Evolutionary conservation across 805 yeast species (phyloP).

Genomic region (Candida tammaniensis): DNA sequence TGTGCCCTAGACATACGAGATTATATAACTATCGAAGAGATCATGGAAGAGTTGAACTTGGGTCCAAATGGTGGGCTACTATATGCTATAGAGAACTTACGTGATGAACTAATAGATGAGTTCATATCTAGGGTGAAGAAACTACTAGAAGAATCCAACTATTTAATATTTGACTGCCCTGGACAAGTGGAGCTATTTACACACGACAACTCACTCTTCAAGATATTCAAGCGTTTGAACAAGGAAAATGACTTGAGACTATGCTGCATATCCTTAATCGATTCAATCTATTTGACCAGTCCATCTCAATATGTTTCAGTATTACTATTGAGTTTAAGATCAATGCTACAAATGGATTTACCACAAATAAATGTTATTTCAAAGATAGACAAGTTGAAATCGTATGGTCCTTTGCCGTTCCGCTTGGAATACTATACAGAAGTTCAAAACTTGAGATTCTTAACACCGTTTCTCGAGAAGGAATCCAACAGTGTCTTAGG

Average conservation of each 20-base stretch:
- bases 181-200: slow-evolving; percentile 97
- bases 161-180: slow-evolving; percentile 91
- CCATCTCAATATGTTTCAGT: slow-evolving; percentile 90
- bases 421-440: slow-evolving; percentile 85
- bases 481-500: slow-evolving; percentile 71
- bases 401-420: slow-evolving; percentile 81
- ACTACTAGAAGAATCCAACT: slow-evolving; percentile 54
- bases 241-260: slow-evolving; percentile 64
- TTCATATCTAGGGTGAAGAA: slow-evolving; percentile 75
- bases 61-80: slow-evolving; percentile 94
- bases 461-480: slow-evolving; percentile 65
- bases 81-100: slow-evolving; percentile 76
- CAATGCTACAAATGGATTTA: slow-evolving; percentile 88
- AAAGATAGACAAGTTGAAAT: slow-evolving; percentile 77
- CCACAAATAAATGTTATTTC: slow-evolving; percentile 94
- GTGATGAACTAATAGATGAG: slow-evolving; percentile 90
- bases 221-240: slow-evolving; percentile 58
- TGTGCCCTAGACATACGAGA: slow-evolving; percentile 79
- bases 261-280: slow-evolving; percentile 84
- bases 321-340: slow-evolving; percentile 72
- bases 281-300: slow-evolving; percentile 73
- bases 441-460: slow-evolving; percentile 74
- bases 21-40: slow-evolving; percentile 69
- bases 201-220: slow-evolving; percentile 71
- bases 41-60: slow-evolving; percentile 66